phyloP scores from a whole-genome alignment of 768 basidiomycete genomes.

The Lyophyllum decastes region DNA sequence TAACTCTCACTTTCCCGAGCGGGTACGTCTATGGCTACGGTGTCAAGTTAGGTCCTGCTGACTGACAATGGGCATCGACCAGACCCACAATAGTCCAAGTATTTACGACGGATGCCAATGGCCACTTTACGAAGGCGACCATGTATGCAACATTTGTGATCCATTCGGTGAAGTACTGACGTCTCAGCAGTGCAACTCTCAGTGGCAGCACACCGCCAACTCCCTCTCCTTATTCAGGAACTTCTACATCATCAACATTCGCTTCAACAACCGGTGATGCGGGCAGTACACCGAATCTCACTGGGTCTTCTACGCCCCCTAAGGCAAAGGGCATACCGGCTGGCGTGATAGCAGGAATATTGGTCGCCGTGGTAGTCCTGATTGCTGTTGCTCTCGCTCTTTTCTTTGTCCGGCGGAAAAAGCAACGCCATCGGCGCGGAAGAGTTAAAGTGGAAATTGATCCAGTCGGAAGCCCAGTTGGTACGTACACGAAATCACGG shows the following conservation, averaged over 20 bases:
- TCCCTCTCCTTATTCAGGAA: conserved; percentile 5
- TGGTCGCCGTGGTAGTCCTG: conserved; percentile 5
- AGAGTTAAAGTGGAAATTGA: conserved; percentile 2
- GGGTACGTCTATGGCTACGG: background rate
- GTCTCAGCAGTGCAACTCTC: conserved; percentile 6
- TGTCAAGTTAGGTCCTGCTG: background rate
- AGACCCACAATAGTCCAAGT: conserved; percentile 6
- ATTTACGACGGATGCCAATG: conserved; percentile 5
- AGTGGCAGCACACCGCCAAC: conserved; percentile 10
- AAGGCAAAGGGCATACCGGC: background rate
- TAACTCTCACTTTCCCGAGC: conserved; percentile 7
- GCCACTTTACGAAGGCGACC: background rate
- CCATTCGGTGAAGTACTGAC: background rate
- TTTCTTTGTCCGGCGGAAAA: conserved; percentile 7
- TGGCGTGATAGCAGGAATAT: conserved; percentile 13
- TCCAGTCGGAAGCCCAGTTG: conserved; percentile 9
- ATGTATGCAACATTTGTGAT: background rate
- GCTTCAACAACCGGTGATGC: background rate
- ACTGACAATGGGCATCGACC: background rate
- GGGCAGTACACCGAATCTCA: background rate
- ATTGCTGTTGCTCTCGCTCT: conserved; percentile 2
- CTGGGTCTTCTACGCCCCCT: background rate
- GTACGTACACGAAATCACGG: background rate
- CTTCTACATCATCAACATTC: background rate
- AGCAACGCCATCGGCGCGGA: background rate